Percentiles rank a stretch among this genome's conserved stretches.
phyloP scores from a whole-genome alignment of 2,329 filamentous ascomycete genomes.

The Sclerotinia subarctica region DNA sequence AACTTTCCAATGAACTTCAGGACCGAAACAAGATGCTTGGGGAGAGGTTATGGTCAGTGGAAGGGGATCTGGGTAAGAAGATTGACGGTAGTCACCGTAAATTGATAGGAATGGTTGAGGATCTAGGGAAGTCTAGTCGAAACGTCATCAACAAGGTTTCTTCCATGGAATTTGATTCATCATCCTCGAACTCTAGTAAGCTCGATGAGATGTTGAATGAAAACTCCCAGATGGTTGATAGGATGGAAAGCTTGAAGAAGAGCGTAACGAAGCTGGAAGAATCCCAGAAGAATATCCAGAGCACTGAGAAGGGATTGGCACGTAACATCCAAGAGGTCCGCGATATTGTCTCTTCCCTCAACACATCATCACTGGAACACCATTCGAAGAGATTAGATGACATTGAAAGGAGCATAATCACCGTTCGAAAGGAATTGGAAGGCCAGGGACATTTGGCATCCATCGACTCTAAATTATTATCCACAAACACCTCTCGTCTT shows the following conservation, averaged over 20 bases:
- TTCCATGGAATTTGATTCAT: slow-evolving; percentile 22
- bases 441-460: slow-evolving; percentile 27
- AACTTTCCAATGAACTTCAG: slow-evolving; percentile 32
- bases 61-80: slow-evolving; percentile 30
- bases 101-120: slow-evolving; percentile 27
- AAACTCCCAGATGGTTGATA: slow-evolving; percentile 24
- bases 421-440: slow-evolving; percentile 28
- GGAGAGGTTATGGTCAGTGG: slow-evolving; percentile 27
- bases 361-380: slow-evolving; percentile 25
- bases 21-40: slow-evolving; percentile 29
- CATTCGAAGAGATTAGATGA: slow-evolving; percentile 25
- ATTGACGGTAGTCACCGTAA: slow-evolving; percentile 28
- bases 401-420: slow-evolving; percentile 26
- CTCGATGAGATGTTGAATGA: slow-evolving; percentile 24
- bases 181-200: slow-evolving; percentile 21
- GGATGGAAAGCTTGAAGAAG: slow-evolving; percentile 23
- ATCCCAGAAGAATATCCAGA: slow-evolving; percentile 20
- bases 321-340: slow-evolving; percentile 25
- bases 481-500: slow-evolving; percentile 25
- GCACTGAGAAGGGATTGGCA: slow-evolving; percentile 23
- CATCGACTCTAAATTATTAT: slow-evolving; percentile 29
- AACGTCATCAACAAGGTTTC: slow-evolving; percentile 24
- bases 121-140: slow-evolving; percentile 25
- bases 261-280: slow-evolving; percentile 25
- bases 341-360: slow-evolving; percentile 26